Base-by-base conservation (phyloP, 1,284 basidiomycete genomes). In the Calocybe gambosa region DNA sequence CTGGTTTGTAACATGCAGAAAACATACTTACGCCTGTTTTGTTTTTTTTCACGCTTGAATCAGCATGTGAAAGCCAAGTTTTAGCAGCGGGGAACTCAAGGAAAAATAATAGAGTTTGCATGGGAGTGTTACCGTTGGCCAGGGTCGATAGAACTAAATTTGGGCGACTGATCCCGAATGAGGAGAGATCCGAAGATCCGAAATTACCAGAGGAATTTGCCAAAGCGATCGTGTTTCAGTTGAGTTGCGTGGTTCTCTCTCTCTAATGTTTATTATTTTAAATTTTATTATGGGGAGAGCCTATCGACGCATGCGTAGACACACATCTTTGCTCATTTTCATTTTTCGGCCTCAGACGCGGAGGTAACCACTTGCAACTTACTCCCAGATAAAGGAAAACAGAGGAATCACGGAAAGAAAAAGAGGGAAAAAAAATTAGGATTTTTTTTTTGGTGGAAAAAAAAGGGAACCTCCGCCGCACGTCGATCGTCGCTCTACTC, bases 191-290 rank as follows among this genome's bases (percentile, higher is more conserved):
- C 46, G 54, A 47, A 46, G 51, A 34, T 34, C 31, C 31, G 31
- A 16, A 34, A n/a, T 34, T 55, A 41, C 46, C 53, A 51, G 44
- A 34, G 52, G 52, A 54, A 52, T n/a, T 54, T 49, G 51, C 47
- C 47, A 43, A 52, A 54, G 55, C 59, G 63, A 65, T 65, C 62
- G 59, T 64, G 63, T 64, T 64, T 65, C 63, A 62, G 31, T 54
- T 37, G n/a, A 34, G 31, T 13, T 34, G 31, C 9, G 31, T 34
- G 21, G 21, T 23, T 23, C 21, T 34, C 31, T 34, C 15, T 16
- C 10, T 26, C 25, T 26, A 26, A 34, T 34, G 15, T 34, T 34
- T 34, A 23, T 23, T 31, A n/a, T 34, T 34, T 34, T 15, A 15
- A 34, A 34, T 15, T 34, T 34, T 34, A 31, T 31, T 31, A 31